A percentile compares a stretch with the other conserved stretches of the same genome.
These are phyloP conservation scores for Penicillium sp. DNA, from an alignment of 2,329 filamentous ascomycete species.

Conservation along the genomic window DNA sequence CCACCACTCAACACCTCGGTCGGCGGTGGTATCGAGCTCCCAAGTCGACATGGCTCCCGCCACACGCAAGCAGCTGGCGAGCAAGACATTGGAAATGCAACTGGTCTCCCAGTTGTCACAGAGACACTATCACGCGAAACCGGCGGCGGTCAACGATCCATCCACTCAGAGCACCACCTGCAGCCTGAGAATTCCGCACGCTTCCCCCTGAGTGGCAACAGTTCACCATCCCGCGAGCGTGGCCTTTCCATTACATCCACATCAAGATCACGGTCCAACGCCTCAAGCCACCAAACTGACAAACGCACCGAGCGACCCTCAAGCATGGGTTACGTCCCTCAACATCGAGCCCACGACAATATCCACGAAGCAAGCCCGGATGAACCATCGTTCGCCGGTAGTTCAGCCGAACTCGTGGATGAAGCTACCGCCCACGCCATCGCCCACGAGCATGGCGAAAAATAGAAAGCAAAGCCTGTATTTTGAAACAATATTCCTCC, in stretches of 20 bases:
- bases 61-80: constrained; percentile 48
- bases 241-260: constrained; percentile 41
- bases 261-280: constrained; percentile 32
- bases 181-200: constrained; percentile 36
- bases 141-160: constrained; percentile 10
- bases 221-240: constrained; percentile 39
- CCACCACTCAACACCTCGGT: constrained; percentile 57
- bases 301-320: constrained; percentile 43
- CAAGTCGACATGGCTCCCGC: constrained; percentile 64
- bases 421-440: constrained; percentile 22
- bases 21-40: constrained; percentile 62
- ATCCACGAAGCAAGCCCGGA: constrained; percentile 47
- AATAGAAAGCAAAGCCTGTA: constrained; percentile 2
- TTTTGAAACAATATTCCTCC: constrained; percentile 8
- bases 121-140: constrained; percentile 20
- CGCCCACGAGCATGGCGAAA: constrained; percentile 15
- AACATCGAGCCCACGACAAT: constrained; percentile 51
- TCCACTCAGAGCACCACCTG: constrained; percentile 19
- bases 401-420: constrained; percentile 48
- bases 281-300: constrained; percentile 37
- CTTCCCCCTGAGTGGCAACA: constrained; percentile 43
- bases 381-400: constrained; percentile 41
- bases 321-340: constrained; percentile 53
- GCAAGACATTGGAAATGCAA: constrained; percentile 12
- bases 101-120: constrained; percentile 21